Evolutionary conservation across 2,329 filamentous ascomycete species (phyloP), one percentile per base, ranked within the genome.

Genomic region (Aspergillus sp.): DNA sequence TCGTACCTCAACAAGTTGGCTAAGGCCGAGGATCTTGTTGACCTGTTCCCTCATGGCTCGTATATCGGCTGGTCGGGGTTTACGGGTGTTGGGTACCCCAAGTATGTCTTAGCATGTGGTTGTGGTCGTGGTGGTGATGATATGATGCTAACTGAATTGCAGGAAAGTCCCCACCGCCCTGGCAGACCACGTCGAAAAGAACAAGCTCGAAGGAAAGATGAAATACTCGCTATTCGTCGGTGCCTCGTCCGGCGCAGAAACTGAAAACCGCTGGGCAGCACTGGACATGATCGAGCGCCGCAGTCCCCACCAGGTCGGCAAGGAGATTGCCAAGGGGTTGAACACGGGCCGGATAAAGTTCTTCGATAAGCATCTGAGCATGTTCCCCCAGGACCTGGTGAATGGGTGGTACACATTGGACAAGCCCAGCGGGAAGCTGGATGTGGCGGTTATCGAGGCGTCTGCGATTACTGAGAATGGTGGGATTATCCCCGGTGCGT

Each of bases 11-110:
- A 83, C 61, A 94, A 91, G 77, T 75, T 95, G 50, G 83, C 84
- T 59, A 83, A 83, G 60, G 82, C 89, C 33, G 82, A 93, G 68
- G 88, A 94, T 66, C 70, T 94, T 54, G 78, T 95, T 51, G 78
- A 86, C 54, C 78, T 87, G 58, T 95, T 95, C 61, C 89, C 89
- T 55, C 81, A 93, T 75, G 84, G 84, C 63, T 72, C 86, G n/a
- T 93, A 93, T 69, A 81, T 95, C 60, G 90, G 89, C 61, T 95
- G 89, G 89, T 89, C 84, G 54, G 89, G 89, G 32, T 95, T 95
- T 71, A 95, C 89, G 10, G 89, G 88, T 60, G 88, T 94, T 46
- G 88, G 88, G 50, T 93, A 93, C 72, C 88, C 88, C 54, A 93
- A 93, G 85, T 87, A 73, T 60, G 81, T 74, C 27, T n/a, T 42